Evolutionary conservation across 1,139 yeast genomes (phyloP), one percentile per base, ranked within the genome.

Genomic region (Hemisphaericaspora xylofermentans): DNA sequence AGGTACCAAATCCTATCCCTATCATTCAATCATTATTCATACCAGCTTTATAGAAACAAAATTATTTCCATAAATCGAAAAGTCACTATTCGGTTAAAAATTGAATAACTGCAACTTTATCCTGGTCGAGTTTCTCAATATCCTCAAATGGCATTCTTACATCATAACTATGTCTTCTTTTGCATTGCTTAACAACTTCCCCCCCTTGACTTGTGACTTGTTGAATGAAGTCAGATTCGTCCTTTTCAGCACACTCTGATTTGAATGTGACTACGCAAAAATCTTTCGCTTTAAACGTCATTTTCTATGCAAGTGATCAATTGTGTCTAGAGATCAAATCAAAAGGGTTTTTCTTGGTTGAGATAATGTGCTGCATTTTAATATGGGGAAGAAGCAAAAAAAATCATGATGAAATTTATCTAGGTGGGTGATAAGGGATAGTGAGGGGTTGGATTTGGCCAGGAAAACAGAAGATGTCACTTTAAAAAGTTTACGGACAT

Each of bases 141-240:
- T 31, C 34, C n/a, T 31, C 34, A n/a, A 15, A 25, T 18, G 34
- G 25, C 34, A 31, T 31, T 19, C 34, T 31, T 4, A 31, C 34
- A 31, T 31, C 34, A 19, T 12, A 31, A 31, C 34, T 31, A 4
- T 12, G 12, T 31, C 34, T 31, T 25, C n/a, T 31, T 18, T 31
- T 31, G 25, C 25, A 31, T 31, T 15, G 9, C 16, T 12, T 31
- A n/a, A 31, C 34, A 2, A 31, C 34, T 19, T 31, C 34, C n/a
- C 34, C 34, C 6, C 34, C 34, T 3, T 25, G 25, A 12, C n/a
- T 18, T 13, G n/a, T 13, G 2, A 31, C 34, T 19, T 18, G 19
- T n/a, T 31, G 16, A n/a, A 18, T 31, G 25, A 31, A 31, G 14
- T 15, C 5, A 2, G 15, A 10, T 31, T 31, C 25, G 6, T 6